Base-by-base conservation (phyloP, 2,329 filamentous ascomycete species). In the Fusarium incarnatum region DNA sequence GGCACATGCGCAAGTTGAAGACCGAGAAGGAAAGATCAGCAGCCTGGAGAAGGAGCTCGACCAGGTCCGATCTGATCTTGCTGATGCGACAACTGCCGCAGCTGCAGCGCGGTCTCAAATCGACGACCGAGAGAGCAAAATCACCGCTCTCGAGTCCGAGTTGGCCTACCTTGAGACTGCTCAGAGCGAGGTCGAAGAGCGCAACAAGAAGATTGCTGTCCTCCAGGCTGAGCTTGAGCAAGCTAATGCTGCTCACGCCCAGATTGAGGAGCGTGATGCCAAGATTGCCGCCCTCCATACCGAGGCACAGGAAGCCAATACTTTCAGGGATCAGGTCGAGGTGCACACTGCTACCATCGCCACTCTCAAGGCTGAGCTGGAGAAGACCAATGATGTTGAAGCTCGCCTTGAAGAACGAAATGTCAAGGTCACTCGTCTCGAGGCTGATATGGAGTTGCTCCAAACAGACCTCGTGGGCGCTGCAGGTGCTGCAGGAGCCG, bases 21-120 rank as follows among this genome's bases (percentile, higher is more conserved):
- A 81, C 53, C 79, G 77, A 12, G 79, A 81, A 34, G 78, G 81
- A 61, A 73, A 72, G 79, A 83, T 80, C 34, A 77, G 81, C 55
- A 75, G 79, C 2, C 78, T 87, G 5, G 83, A 81, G 57, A 67
- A 60, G 25, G 72, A 75, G 37, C 40, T 75, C 16, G 57, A 71
- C 32, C 59, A 58, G 10, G 59, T 72, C 28, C 45, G 60, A 42
- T 56, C 62, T 12, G 75, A 70, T n/a, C 65, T 78, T 49, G 68
- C 69, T 6, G 42, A 47, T 11, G 68, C 68, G 3, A 16, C 47
- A 10, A 34, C 68, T 32, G 44, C 54, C 3, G 70, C 60, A 2
- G 60, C 40, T 20, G 47, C 67, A 7, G 55, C 70, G 18, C 67
- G 63, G 32, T 61, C 65, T 30, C 67, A 73, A 30, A 62, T 75